These are phyloP conservation scores for Delonix regia DNA, from an alignment of 306 rosid genomes.

Conservation along the genomic window DNA sequence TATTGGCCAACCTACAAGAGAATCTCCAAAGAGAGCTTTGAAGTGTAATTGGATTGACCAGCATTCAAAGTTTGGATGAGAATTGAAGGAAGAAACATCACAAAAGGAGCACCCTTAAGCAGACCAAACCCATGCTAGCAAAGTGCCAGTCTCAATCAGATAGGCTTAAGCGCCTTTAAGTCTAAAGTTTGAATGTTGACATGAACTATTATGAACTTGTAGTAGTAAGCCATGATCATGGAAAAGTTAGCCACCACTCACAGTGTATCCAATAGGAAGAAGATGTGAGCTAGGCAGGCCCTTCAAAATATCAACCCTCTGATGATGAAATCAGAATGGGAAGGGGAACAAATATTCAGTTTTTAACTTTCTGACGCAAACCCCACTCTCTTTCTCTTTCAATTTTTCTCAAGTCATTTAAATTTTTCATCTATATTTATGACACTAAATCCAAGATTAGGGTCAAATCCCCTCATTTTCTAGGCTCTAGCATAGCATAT, in stretches of 20 bases:
- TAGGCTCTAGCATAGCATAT: background rate
- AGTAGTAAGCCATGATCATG: background rate
- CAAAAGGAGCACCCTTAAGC: background rate
- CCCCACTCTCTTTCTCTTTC: background rate
- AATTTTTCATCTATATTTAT: background rate
- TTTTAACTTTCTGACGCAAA: background rate
- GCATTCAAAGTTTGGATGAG: conserved; percentile 2
- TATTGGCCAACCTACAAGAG: no score
- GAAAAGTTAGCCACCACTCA: conserved; percentile 27
- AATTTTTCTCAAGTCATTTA: background rate
- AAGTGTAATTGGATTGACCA: background rate
- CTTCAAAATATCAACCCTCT: conserved; percentile 11
- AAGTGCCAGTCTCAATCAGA: conserved; percentile 32
- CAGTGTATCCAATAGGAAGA: background rate
- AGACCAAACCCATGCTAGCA: background rate
- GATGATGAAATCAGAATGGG: background rate
- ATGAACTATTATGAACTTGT: background rate
- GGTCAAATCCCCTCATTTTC: background rate
- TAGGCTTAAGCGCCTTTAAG: background rate
- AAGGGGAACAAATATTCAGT: background rate
- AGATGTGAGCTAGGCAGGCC: conserved; percentile 2
- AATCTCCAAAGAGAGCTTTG: background rate
- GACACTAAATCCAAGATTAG: background rate
- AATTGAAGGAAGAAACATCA: background rate
- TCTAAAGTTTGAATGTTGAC: background rate